These are phyloP conservation scores for Paramyrothecium roridum DNA, from an alignment of 2,329 filamentous ascomycete genomes.

Conservation along the genomic window DNA sequence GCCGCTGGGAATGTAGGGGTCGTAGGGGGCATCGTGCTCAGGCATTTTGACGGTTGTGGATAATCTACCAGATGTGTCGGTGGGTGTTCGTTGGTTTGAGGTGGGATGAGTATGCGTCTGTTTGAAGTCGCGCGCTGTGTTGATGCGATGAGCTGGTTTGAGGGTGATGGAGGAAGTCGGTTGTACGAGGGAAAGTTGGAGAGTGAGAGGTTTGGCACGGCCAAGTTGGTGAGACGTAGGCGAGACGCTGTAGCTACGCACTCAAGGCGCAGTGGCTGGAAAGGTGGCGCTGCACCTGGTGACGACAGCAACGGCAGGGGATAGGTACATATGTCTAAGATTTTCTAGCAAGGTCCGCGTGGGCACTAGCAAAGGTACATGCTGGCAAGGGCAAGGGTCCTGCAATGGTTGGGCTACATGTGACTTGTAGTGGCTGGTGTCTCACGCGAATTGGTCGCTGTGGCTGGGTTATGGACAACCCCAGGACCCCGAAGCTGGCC, in stretches of 20 bases:
- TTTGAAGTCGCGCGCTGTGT: constrained; percentile 13
- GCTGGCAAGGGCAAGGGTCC: background rate
- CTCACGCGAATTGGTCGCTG: background rate
- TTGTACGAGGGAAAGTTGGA: background rate
- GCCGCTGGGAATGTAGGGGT: constrained; percentile 82
- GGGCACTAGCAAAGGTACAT: background rate
- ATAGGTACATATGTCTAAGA: background rate
- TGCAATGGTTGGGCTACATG: background rate
- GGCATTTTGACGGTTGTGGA: constrained; percentile 39
- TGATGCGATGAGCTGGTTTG: constrained; percentile 3
- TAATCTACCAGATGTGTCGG: background rate
- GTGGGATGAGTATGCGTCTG: constrained; percentile 7
- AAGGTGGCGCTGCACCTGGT: constrained; percentile 21
- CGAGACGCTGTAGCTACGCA: constrained; percentile 10
- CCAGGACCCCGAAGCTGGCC: background rate
- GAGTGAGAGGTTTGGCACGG: constrained; percentile 17
- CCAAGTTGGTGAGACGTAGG: constrained; percentile 15
- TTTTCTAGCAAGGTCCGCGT: background rate
- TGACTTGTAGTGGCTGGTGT: background rate
- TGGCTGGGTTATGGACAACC: background rate
- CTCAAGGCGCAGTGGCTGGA: constrained; percentile 9
- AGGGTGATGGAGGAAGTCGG: constrained; percentile 4
- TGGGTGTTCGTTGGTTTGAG: constrained; percentile 8
- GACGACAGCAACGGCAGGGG: constrained; percentile 16
- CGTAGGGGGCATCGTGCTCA: constrained; percentile 66